Percentiles rank a stretch among this genome's conserved stretches.
Conservation (phyloP, 2,329 filamentous ascomycete genomes). For the Trichoderma harzianum region DNA sequence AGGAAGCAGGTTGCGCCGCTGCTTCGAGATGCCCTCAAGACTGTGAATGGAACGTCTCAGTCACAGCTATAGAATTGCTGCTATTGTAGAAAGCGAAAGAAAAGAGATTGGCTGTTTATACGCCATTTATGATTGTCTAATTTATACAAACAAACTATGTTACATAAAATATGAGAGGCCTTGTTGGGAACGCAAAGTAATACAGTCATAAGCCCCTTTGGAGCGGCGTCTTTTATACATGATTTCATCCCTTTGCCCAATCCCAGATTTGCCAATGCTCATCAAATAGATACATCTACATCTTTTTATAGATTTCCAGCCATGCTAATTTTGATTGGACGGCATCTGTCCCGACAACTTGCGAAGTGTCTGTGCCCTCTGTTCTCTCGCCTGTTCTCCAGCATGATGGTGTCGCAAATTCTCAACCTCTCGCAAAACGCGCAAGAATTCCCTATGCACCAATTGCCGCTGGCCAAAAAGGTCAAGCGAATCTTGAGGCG, state of each 20-base stretch:
- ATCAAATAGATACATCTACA: neutral
- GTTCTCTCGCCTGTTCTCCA: constrained; percentile 18
- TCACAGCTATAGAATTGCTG: neutral
- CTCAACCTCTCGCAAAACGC: constrained; percentile 33
- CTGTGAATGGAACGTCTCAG: constrained; percentile 12
- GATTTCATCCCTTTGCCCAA: neutral
- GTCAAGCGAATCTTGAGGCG: constrained; percentile 2
- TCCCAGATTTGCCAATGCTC: neutral
- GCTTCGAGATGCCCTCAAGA: constrained; percentile 54
- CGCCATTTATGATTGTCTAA: neutral
- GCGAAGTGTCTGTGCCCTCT: constrained; percentile 19
- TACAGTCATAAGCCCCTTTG: neutral
- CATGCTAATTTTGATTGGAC: neutral
- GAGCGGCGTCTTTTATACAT: neutral
- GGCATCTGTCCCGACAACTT: constrained; percentile 2
- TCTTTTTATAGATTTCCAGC: neutral
- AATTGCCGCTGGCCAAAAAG: constrained; percentile 24
- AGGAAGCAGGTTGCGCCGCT: constrained; percentile 68
- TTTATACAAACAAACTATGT: neutral
- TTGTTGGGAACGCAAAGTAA: neutral
- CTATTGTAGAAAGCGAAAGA: neutral
- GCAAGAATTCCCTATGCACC: constrained; percentile 33
- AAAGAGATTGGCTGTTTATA: neutral
- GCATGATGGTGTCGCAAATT: constrained; percentile 20
- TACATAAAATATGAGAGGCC: neutral